Conservation (phyloP, 805 yeast species). For the Candida nitratophila region DNA sequence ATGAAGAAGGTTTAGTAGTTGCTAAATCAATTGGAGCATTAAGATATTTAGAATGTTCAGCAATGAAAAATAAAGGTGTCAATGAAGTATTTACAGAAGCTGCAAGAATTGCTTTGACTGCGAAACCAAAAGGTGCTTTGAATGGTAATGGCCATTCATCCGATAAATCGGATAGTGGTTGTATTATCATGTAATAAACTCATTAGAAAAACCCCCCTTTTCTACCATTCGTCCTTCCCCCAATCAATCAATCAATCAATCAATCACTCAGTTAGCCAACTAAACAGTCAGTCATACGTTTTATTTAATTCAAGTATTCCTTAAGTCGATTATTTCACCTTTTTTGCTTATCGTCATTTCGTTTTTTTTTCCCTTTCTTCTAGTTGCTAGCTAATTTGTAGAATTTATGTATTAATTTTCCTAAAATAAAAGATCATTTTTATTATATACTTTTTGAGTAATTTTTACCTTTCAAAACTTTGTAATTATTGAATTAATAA, state of each 20-base stretch:
- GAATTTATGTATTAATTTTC: neutral
- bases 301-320: no score
- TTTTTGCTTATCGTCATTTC: neutral
- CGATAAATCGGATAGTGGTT: constrained; percentile 11
- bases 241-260: no score
- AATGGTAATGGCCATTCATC: constrained; percentile 27
- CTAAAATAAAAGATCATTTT: no score
- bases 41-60: constrained; percentile 93
- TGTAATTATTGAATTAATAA: no score
- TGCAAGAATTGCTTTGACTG: constrained; percentile 90
- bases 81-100: constrained; percentile 99
- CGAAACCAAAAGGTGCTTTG: constrained; percentile 71
- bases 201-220: neutral
- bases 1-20: constrained; percentile 89
- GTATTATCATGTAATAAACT: constrained; percentile 18
- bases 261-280: no score
- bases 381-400: no score
- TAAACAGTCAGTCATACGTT: no score
- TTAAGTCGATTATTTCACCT: no score
- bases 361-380: neutral
- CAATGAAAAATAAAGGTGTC: constrained; percentile 95
- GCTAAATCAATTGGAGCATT: constrained; percentile 93
- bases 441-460: neutral
- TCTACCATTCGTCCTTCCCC: no score
- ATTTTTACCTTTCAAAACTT: no score